Percentiles rank a stretch among this genome's conserved stretches.
phyloP scores from a whole-genome alignment of 2,329 filamentous ascomycete genomes.

The Penicillium sp. region DNA sequence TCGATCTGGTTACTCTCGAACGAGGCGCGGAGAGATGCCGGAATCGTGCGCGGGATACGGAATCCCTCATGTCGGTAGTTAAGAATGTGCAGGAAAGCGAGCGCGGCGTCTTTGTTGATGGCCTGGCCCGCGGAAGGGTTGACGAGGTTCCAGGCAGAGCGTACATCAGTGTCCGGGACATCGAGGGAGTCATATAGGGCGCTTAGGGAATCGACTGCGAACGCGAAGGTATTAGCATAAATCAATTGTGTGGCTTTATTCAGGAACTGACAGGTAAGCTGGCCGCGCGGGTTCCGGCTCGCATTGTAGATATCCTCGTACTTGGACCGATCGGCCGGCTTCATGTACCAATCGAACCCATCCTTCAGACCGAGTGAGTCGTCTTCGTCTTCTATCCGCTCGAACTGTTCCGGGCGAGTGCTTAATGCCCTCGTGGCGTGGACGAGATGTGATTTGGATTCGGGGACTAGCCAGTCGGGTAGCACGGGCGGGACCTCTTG shows the following conservation, averaged over 20 bases:
- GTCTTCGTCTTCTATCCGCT: constrained; percentile 74
- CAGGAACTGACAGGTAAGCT: constrained; percentile 66
- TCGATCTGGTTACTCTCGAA: constrained; percentile 97
- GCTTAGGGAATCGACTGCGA: constrained; percentile 70
- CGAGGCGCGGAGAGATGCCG: constrained; percentile 81
- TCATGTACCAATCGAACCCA: constrained; percentile 99
- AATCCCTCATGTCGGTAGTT: constrained; percentile 94
- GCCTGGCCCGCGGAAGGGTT: constrained; percentile 80
- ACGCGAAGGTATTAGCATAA: neutral
- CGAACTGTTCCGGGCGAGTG: constrained; percentile 77
- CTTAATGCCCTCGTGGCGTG: constrained; percentile 78
- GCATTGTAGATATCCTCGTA: constrained; percentile 98
- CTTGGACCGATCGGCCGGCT: constrained; percentile 81
- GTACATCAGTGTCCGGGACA: constrained; percentile 73
- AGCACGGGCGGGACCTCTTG: constrained; percentile 79
- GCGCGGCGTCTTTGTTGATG: constrained; percentile 91
- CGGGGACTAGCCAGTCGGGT: constrained; percentile 95
- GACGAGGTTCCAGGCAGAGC: constrained; percentile 94
- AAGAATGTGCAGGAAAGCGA: constrained; percentile 94
- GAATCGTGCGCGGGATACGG: constrained; percentile 87
- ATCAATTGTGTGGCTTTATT: neutral
- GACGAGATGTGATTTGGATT: constrained; percentile 88
- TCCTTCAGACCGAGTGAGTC: constrained; percentile 85
- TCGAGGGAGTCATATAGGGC: constrained; percentile 73
- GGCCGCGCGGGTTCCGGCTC: constrained; percentile 82